Conservation (phyloP, 1,284 basidiomycete genomes). For the Schizopora paradoxa region DNA sequence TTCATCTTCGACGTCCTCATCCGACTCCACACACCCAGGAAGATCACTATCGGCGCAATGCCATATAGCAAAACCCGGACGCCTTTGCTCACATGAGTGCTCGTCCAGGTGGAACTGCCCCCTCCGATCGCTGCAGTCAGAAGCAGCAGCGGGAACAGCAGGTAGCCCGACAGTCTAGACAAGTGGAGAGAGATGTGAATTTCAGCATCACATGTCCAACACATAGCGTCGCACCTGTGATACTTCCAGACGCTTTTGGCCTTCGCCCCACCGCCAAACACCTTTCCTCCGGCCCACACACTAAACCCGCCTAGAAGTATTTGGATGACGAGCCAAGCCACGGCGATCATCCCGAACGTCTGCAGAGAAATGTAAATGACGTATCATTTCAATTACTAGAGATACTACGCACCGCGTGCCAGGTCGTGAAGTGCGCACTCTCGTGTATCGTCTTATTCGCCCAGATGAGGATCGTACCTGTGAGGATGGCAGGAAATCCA, state of each 20-base stretch:
- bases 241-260: constrained; percentile 19
- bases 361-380: background rate
- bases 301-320: constrained; percentile 17
- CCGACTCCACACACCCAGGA: constrained; percentile 16
- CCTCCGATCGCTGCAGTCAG: constrained; percentile 17
- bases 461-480: constrained; percentile 19
- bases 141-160: constrained; percentile 17
- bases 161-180: constrained; percentile 17
- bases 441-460: constrained; percentile 20
- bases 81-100: constrained; percentile 8
- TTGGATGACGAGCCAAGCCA: constrained; percentile 17
- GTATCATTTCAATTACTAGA: background rate
- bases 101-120: constrained; percentile 14
- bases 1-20: constrained; percentile 18
- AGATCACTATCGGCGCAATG: constrained; percentile 15
- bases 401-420: constrained; percentile 21
- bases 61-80: constrained; percentile 18
- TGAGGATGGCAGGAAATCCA: constrained; percentile 18
- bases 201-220: background rate
- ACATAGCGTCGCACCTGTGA: constrained; percentile 15
- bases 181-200: background rate
- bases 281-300: constrained; percentile 17
- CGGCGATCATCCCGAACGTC: constrained; percentile 18
- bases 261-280: constrained; percentile 17
- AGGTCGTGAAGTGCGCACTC: constrained; percentile 19